A percentile compares a stretch with the other conserved stretches of the same genome.
These are phyloP conservation scores for Ambrosia hybrid DNA, from an alignment of 140 eudicot genomes.

Conservation along the genomic window DNA sequence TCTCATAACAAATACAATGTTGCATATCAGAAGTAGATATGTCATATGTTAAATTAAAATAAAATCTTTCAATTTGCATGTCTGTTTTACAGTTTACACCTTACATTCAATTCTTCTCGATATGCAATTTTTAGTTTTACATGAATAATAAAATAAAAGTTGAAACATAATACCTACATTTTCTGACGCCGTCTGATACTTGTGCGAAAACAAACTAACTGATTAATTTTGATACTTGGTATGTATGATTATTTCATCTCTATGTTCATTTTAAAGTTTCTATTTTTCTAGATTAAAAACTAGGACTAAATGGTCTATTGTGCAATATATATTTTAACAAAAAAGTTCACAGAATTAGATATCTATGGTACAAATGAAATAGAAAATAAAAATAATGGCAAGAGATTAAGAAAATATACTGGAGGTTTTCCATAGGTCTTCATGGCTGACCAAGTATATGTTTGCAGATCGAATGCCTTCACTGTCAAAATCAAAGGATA, in stretches of 20 bases:
- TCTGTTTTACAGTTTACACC: neutral
- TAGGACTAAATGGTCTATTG: neutral
- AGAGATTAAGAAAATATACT: constrained; percentile 43
- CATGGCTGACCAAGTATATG: constrained; percentile 72
- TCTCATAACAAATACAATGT: neutral
- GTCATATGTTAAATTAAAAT: neutral
- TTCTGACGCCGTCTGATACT: neutral
- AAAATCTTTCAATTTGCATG: neutral
- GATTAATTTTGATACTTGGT: neutral
- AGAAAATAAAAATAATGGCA: neutral
- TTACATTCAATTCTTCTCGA: neutral
- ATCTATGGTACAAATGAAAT: neutral
- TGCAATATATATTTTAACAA: neutral
- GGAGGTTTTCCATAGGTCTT: constrained; percentile 98
- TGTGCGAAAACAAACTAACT: neutral
- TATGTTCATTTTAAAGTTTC: neutral
- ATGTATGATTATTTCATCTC: neutral
- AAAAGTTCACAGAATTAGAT: neutral
- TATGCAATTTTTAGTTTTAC: neutral
- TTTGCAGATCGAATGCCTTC: constrained; percentile 83
- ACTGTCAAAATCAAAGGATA: constrained; percentile 46
- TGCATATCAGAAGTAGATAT: neutral
- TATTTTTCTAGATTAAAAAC: neutral
- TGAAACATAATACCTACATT: neutral
- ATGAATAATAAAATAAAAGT: neutral